phyloP scores from a whole-genome alignment of 345 rosid species.

The Moricandia moricandioides region DNA sequence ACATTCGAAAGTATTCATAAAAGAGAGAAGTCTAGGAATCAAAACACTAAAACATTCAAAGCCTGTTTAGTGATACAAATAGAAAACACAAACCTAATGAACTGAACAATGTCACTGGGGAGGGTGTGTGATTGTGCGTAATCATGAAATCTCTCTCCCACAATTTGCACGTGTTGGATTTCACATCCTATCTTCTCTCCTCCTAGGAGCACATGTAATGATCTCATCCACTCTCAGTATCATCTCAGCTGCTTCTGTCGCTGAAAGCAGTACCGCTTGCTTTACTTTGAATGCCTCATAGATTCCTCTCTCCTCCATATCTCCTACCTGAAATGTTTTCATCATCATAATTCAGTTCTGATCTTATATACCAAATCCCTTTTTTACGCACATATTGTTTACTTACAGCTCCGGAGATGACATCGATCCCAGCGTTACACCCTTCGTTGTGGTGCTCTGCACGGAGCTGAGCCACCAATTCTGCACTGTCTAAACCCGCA shows the following conservation, averaged over 20 bases:
- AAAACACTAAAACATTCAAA: conserved; percentile 15
- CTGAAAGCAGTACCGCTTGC: conserved; percentile 88
- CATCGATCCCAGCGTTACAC: conserved; percentile 81
- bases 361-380: neutral
- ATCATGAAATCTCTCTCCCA: neutral
- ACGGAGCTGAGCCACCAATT: conserved; percentile 89
- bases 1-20: neutral
- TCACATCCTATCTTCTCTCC: conserved; percentile 79
- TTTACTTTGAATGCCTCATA: conserved; percentile 93
- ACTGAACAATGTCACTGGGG: conserved; percentile 1
- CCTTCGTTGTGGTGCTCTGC: conserved; percentile 92
- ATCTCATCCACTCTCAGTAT: conserved; percentile 78
- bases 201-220: conserved; percentile 77
- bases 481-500: conserved; percentile 99
- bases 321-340: conserved; percentile 59
- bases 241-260: conserved; percentile 98
- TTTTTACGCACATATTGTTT: neutral
- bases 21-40: neutral
- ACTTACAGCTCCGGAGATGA: conserved; percentile 90
- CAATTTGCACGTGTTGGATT: conserved; percentile 11
- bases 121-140: neutral
- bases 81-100: conserved; percentile 1
- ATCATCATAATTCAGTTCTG: conserved; percentile 12
- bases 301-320: conserved; percentile 83
- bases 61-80: neutral